Percentiles rank a stretch among this genome's conserved stretches.
These are phyloP conservation scores for Pezicula radicicola DNA, from an alignment of 2,329 filamentous ascomycete genomes.

Conservation along the genomic window DNA sequence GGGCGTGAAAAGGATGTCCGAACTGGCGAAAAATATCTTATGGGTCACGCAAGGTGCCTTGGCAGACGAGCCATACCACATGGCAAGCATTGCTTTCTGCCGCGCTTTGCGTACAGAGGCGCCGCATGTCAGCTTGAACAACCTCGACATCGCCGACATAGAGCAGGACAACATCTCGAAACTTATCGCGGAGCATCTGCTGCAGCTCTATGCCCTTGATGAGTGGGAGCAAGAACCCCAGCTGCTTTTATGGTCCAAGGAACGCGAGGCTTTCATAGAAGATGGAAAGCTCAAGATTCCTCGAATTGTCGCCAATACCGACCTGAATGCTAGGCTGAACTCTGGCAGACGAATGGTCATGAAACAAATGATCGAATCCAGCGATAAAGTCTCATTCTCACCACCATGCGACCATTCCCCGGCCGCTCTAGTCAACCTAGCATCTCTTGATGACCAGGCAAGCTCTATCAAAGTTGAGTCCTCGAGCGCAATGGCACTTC, in stretches of 20 bases:
- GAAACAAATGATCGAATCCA: background rate
- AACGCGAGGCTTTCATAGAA: conserved; percentile 2
- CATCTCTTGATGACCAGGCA: conserved; percentile 3
- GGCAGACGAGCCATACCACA: conserved; percentile 11
- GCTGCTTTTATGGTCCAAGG: conserved; percentile 2
- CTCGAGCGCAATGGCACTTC: background rate
- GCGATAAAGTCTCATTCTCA: conserved; percentile 10
- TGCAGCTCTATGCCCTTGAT: background rate
- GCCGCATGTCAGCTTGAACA: conserved; percentile 3
- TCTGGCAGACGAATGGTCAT: conserved; percentile 1
- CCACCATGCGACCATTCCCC: background rate
- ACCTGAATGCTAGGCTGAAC: conserved; percentile 4
- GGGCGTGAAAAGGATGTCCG: conserved; percentile 15
- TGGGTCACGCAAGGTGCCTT: conserved; percentile 15
- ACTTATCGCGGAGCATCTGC: conserved; percentile 1
- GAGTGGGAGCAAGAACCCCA: background rate
- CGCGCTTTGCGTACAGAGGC: background rate
- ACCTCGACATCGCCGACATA: conserved; percentile 2
- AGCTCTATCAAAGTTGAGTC: background rate
- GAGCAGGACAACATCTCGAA: background rate
- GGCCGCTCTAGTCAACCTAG: background rate
- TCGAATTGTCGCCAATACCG: background rate
- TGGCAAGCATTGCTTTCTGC: conserved; percentile 2
- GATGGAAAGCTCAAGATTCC: conserved; percentile 3
- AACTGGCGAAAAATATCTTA: conserved; percentile 7